A percentile compares a stretch with the other conserved stretches of the same genome.
phyloP scores from a whole-genome alignment of 108 stramenopile species.

The Discostella stelligeroides region DNA sequence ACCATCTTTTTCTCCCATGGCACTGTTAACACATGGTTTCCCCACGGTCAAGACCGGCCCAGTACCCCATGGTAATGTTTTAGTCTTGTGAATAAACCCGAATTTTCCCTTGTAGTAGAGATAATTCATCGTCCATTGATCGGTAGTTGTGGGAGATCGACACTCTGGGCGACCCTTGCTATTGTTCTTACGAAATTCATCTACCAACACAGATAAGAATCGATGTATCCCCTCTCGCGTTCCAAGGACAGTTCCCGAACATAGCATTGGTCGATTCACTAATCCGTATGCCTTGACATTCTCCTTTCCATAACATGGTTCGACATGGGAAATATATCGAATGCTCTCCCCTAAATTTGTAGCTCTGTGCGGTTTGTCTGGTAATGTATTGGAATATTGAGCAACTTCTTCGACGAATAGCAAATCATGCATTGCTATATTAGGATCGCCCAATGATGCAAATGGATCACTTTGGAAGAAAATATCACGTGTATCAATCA shows the following conservation, averaged over 20 bases:
- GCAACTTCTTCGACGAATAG: slow-evolving; percentile 68
- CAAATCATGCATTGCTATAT: slow-evolving; percentile 54
- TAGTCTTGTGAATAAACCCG: slow-evolving; percentile 28
- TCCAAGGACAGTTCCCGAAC: slow-evolving; percentile 78
- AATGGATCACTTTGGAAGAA: slow-evolving; percentile 83
- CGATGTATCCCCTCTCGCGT: slow-evolving; percentile 64
- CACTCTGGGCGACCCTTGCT: slow-evolving; percentile 53
- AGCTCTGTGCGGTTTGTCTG: slow-evolving; percentile 25
- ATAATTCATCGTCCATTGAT: slow-evolving; percentile 84
- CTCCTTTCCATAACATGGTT: slow-evolving; percentile 43
- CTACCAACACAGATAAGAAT: slow-evolving; percentile 64
- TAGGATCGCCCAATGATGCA: slow-evolving; percentile 50
- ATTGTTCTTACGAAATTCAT: slow-evolving; percentile 63
- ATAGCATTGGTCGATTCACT: slow-evolving; percentile 69
- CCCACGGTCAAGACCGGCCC: slow-evolving; percentile 50
- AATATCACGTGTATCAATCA: slow-evolving; percentile 70
- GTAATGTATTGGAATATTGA: slow-evolving; percentile 46
- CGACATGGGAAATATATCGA: slow-evolving; percentile 18
- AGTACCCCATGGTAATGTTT: slow-evolving; percentile 49
- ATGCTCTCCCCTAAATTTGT: slow-evolving; percentile 36
- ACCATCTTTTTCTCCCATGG: background rate
- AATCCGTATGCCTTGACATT: slow-evolving; percentile 50
- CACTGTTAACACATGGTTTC: slow-evolving; percentile 42
- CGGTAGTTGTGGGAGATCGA: slow-evolving; percentile 57
- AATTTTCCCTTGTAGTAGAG: slow-evolving; percentile 67